Base-by-base conservation (phyloP, 2,329 filamentous ascomycete species). In the Nothopassalora personata region DNA sequence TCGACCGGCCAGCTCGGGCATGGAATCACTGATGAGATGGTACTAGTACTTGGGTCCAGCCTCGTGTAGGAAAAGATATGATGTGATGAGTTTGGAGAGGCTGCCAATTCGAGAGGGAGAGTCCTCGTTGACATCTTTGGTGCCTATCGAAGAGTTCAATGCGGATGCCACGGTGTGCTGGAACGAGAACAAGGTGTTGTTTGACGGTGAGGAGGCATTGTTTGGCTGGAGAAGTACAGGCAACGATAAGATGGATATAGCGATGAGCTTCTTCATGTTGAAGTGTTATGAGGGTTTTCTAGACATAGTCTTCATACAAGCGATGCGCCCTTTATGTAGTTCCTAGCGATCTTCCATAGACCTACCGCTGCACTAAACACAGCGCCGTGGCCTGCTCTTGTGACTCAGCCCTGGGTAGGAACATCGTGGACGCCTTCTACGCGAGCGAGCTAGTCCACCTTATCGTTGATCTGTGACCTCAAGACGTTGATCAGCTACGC, bases 11-110 rank as follows among this genome's bases (percentile, higher is more conserved):
- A 75, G 63, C 50, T 75, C 72, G 0, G 79, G 77, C 4, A 81
- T 65, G 54, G 79, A 79, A 47, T 78, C 74, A 1, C 78, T 73
- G 8, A 83, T 70, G 1, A 76, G 76, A 49, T 75, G 76, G 1
- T 80, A 72, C 69, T 59, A 65, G 15, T 56, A 28, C n/a, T 46
- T 36, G 5, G 28, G 27, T n/a, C 57, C 53, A 72, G 74, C 59
- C 60, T 76, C 77, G n/a, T 73, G 72, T 45, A 77, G 74, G 8
- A 75, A 58, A 4, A 74, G 69, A 60, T 74, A 77, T 48, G 75
- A 66, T 0, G 74, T 74, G 45, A 65, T 54, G 3, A 65, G 53
- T 51, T 65, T 65, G 52, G 58, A 53, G 18, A 61, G 18, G 53
- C 64, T 62, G 23, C 54, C 56, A 39, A 64, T 53, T n/a, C 59